phyloP scores from a whole-genome alignment of 768 basidiomycete genomes.

The Leccinum imitatum region DNA sequence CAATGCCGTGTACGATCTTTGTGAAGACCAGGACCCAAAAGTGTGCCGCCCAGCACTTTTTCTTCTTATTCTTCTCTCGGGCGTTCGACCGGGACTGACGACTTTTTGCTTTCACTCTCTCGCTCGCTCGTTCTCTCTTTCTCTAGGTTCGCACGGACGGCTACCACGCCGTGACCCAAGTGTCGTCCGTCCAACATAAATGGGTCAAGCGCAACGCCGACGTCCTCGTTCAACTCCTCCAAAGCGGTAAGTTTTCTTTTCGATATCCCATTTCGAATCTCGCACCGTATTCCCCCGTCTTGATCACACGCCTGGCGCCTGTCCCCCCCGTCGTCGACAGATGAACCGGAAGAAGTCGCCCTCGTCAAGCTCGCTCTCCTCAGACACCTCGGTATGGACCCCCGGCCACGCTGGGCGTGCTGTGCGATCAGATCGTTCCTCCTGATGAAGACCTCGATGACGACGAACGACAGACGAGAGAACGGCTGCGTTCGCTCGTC shows the following conservation, averaged over 20 bases:
- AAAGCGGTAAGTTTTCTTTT: constrained; percentile 55
- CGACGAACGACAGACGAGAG: constrained; percentile 56
- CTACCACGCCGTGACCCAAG: constrained; percentile 57
- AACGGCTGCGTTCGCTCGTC: constrained; percentile 57
- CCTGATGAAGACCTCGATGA: constrained; percentile 52
- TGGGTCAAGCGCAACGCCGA: constrained; percentile 73
- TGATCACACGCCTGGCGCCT: constrained; percentile 19
- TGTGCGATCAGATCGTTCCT: constrained; percentile 66
- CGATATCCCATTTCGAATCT: neutral
- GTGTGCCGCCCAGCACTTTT: constrained; percentile 34
- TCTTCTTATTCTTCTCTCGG: neutral
- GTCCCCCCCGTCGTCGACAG: constrained; percentile 35
- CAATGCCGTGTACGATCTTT: constrained; percentile 76
- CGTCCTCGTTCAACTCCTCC: constrained; percentile 71
- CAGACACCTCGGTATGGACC: constrained; percentile 64
- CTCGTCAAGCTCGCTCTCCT: constrained; percentile 60
- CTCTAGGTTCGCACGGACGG: constrained; percentile 67
- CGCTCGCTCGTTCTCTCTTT: neutral
- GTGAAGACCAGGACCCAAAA: constrained; percentile 61
- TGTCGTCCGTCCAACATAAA: constrained; percentile 48
- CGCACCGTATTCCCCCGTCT: constrained; percentile 13
- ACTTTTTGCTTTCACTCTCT: neutral
- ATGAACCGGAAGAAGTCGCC: constrained; percentile 63
- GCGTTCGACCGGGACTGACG: constrained; percentile 8
- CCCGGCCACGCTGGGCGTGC: constrained; percentile 60